Evolutionary conservation across 768 basidiomycete species (phyloP).

Genomic region (Leucocoprinus birnbaumii): DNA sequence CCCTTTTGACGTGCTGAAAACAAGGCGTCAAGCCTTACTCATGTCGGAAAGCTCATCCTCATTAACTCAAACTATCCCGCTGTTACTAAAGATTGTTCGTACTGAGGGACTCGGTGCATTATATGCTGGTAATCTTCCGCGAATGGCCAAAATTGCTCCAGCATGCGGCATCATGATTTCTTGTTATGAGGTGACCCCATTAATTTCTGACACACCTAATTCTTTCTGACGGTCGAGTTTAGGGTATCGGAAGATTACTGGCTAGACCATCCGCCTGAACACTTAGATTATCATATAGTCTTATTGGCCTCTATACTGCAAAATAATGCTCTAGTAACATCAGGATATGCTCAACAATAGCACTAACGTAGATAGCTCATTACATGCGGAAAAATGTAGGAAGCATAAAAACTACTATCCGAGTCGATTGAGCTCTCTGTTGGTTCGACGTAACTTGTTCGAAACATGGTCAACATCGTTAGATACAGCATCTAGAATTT

Average conservation of each 20-base stretch:
- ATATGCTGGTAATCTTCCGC: constrained; percentile 82
- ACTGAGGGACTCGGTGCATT: constrained; percentile 79
- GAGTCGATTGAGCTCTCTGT: constrained; percentile 79
- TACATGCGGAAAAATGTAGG: constrained; percentile 8
- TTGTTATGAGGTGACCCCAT: constrained; percentile 76
- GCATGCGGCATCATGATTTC: constrained; percentile 99
- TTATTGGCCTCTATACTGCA: constrained; percentile 18
- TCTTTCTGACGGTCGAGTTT: constrained; percentile 10
- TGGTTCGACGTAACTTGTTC: constrained; percentile 74
- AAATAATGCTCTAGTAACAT: constrained; percentile 13
- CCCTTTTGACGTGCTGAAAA: constrained; percentile 97
- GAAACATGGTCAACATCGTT: constrained; percentile 76
- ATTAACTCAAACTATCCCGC: constrained; percentile 52
- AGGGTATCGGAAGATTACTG: constrained; percentile 63
- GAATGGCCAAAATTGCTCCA: constrained; percentile 93
- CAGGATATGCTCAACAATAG: constrained; percentile 3
- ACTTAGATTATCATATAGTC: constrained; percentile 26
- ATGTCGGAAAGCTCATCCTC: constrained; percentile 51
- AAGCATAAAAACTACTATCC: constrained; percentile 37
- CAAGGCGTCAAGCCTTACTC: constrained; percentile 81
- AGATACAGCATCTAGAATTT: constrained; percentile 78
- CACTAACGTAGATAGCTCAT: neutral
- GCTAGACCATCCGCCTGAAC: constrained; percentile 28
- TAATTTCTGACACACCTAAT: neutral
- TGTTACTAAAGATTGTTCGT: constrained; percentile 66